Evolutionary conservation across 192 early-diverging fungal species (phyloP).

Genomic region (Coemansia umbellata): DNA sequence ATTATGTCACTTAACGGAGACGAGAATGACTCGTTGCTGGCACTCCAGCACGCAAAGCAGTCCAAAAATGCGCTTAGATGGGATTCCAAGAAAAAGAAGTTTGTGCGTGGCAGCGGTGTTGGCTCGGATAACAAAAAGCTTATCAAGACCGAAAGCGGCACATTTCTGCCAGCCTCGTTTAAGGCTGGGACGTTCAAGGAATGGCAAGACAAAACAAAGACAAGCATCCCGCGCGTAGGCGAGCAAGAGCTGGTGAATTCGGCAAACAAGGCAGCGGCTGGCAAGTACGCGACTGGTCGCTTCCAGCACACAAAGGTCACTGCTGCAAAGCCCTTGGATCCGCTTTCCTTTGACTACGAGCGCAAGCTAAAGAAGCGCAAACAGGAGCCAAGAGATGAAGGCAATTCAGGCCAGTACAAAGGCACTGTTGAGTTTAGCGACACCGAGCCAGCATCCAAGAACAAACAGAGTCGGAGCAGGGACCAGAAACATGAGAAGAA

Average conservation of each 20-base stretch:
- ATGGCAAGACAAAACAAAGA: constrained; percentile 89
- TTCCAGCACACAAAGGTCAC: constrained; percentile 79
- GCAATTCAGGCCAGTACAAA: constrained; percentile 33
- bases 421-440: constrained; percentile 47
- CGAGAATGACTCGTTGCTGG: constrained; percentile 63
- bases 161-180: constrained; percentile 83
- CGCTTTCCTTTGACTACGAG: constrained; percentile 59
- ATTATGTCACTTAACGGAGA: constrained; percentile 78
- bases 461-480: constrained; percentile 18
- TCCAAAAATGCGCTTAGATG: constrained; percentile 65
- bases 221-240: constrained; percentile 75
- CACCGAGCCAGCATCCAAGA: background rate
- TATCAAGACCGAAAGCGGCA: constrained; percentile 87
- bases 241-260: constrained; percentile 71
- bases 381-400: constrained; percentile 16
- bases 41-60: constrained; percentile 55
- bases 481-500: constrained; percentile 31
- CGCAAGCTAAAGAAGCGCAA: constrained; percentile 60
- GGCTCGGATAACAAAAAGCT: constrained; percentile 95
- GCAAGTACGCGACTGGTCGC: constrained; percentile 49
- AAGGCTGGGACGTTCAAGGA: constrained; percentile 82
- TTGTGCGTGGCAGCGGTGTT: constrained; percentile 74
- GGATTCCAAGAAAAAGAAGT: constrained; percentile 93
- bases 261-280: constrained; percentile 30
- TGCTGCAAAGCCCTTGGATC: constrained; percentile 69